Evolutionary conservation across 345 rosid genomes (phyloP), one percentile per base, ranked within the genome.

Genomic region (Theobroma cacao): DNA sequence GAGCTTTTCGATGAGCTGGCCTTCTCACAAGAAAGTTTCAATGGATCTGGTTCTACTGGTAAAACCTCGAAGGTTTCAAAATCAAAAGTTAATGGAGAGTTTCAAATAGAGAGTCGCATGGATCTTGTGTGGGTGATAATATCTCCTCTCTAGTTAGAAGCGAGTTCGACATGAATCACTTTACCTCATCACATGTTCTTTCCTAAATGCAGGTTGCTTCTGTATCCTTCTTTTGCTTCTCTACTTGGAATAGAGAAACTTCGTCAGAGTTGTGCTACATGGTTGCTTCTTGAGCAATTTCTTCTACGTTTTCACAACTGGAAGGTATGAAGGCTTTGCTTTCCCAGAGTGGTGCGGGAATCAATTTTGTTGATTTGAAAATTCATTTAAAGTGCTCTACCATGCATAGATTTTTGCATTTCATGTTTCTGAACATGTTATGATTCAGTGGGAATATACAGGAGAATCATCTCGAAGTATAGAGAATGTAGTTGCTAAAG

Each of bases 241-340:
- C 89, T 95, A 80, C 93, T 95, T 82, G 98, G 98, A 79, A 93
- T 93, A 84, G 98, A 95, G 86, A 91, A 88, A 82, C 94, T 95
- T 80, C 97, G 98, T 61, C 94, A 90, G 81, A 79, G 97, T 72
- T 95, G 98, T 88, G 89, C 98, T 60, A 93, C 98, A 1, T 93
- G 98, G 98, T 87, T 95, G 83, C 95, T 95, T 83, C 98, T 95
- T 58, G 98, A 95, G 85, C 98, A 93, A 75, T 91, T 90, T 90
- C 94, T 95, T 77, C 82, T 95, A 41, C 87, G 94, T 78, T 84
- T 81, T 84, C 89, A 95, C 82, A 90, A 91, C 79, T 94, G 98
- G 98, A 94, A 91, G 97, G 98, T 93, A 87, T 34, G 71, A 24
- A 70, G n/a, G 70, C 78, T 62, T 75, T 53, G 36, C 33, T 55